Percentiles rank a stretch among this genome's conserved stretches.
Conservation (phyloP, 495 filamentous ascomycete species). For the Trichoderma erinaceum region DNA sequence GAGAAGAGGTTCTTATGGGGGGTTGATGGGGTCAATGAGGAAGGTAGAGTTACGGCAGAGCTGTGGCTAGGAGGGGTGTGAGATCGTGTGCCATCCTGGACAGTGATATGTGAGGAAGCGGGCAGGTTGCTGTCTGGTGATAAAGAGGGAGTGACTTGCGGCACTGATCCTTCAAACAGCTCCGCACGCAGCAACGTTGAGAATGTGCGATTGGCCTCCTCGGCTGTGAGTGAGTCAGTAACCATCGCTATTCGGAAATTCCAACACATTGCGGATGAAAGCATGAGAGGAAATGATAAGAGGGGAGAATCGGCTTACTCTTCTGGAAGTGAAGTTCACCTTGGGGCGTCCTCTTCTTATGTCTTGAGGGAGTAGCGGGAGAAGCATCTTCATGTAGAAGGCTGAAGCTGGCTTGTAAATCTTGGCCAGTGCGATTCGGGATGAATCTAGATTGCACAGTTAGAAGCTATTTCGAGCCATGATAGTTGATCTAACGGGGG, state of each 20-base stretch:
- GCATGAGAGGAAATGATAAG: not conserved
- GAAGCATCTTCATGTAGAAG: slow-evolving; percentile 87
- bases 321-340: slow-evolving; percentile 90
- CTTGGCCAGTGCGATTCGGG: slow-evolving; percentile 87
- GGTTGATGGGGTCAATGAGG: slow-evolving; percentile 79
- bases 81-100: slow-evolving; percentile 65
- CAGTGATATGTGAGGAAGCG: slow-evolving; percentile 49
- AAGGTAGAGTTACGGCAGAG: slow-evolving; percentile 51
- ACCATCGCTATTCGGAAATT: slow-evolving; percentile 23
- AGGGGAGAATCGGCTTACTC: slow-evolving; percentile 50
- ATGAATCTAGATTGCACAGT: slow-evolving; percentile 65
- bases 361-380: slow-evolving; percentile 79
- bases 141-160: slow-evolving; percentile 64
- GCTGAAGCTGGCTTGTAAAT: slow-evolving; percentile 84
- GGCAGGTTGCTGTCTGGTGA: slow-evolving; percentile 56
- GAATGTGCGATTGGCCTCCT: slow-evolving; percentile 90
- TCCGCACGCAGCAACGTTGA: slow-evolving; percentile 84
- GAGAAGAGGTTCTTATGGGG: slow-evolving; percentile 96
- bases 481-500: slow-evolving; percentile 6
- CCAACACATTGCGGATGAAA: too few species aligned
- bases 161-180: slow-evolving; percentile 82
- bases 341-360: slow-evolving; percentile 77
- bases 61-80: slow-evolving; percentile 72
- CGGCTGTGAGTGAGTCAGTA: slow-evolving; percentile 49
- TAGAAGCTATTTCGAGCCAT: slow-evolving; percentile 16